phyloP scores from a whole-genome alignment of 1,284 basidiomycete genomes.

The Irpex sp. region DNA sequence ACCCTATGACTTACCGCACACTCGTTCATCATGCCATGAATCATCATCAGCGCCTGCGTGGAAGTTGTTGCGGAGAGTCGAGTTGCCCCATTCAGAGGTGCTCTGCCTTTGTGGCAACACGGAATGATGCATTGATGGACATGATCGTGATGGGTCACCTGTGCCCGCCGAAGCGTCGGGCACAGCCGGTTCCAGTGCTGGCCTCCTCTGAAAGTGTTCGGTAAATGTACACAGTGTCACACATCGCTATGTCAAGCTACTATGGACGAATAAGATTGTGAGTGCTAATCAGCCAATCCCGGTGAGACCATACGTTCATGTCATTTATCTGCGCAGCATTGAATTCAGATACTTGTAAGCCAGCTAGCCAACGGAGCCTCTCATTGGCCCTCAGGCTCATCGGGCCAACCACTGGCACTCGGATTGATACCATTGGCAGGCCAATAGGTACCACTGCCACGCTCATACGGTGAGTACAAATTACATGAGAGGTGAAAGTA shows the following conservation, averaged over 20 bases:
- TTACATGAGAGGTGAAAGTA: background rate
- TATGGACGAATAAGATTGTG: background rate
- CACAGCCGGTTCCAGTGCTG: background rate
- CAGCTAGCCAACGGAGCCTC: no score
- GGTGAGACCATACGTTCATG: background rate
- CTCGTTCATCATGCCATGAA: background rate
- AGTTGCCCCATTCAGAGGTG: background rate
- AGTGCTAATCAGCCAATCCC: background rate
- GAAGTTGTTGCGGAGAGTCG: background rate
- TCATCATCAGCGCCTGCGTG: background rate
- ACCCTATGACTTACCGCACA: background rate
- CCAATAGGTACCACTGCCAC: background rate
- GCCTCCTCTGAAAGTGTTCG: no score
- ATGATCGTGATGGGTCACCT: background rate
- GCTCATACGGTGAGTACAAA: background rate
- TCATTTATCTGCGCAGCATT: background rate
- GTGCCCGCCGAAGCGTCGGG: no score
- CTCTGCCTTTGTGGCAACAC: background rate
- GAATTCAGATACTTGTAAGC: background rate
- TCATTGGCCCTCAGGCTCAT: no score
- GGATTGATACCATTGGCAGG: background rate
- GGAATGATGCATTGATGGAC: background rate
- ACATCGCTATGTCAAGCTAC: background rate
- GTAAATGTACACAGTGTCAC: background rate
- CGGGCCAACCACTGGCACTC: background rate